phyloP scores from a whole-genome alignment of 352 stramenopile species.

The Phytophthora multivora region DNA sequence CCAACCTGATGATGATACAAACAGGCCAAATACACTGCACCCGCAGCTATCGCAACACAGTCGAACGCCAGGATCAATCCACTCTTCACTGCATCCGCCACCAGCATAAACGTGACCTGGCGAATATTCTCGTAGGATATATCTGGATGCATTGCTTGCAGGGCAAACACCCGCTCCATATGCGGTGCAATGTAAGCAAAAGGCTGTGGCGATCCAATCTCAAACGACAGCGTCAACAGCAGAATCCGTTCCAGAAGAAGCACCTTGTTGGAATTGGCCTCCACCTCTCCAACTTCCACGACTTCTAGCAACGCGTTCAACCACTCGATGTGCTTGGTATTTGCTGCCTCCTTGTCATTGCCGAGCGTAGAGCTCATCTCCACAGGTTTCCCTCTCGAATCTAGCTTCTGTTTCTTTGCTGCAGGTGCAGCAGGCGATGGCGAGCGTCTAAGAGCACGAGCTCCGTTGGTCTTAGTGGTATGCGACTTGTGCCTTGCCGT shows the following conservation, averaged over 20 bases:
- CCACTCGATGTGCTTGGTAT: slow-evolving; percentile 71
- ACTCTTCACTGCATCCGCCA: slow-evolving; percentile 66
- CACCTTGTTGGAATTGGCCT: slow-evolving; percentile 63
- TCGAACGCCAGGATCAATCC: slow-evolving; percentile 61
- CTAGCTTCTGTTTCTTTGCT: slow-evolving; percentile 34
- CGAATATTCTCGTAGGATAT: slow-evolving; percentile 56
- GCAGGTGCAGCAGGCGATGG: slow-evolving; percentile 13
- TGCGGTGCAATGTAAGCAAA: slow-evolving; percentile 61
- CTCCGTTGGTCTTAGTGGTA: slow-evolving; percentile 18
- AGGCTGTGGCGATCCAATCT: slow-evolving; percentile 69
- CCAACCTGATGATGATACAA: slow-evolving; percentile 61
- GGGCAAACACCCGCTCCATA: slow-evolving; percentile 60
- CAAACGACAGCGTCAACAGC: slow-evolving; percentile 76
- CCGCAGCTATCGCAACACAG: slow-evolving; percentile 53
- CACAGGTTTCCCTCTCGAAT: slow-evolving; percentile 42
- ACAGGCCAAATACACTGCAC: slow-evolving; percentile 74
- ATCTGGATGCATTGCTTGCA: slow-evolving; percentile 63
- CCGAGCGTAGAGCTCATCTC: slow-evolving; percentile 56
- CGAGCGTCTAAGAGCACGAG: slow-evolving; percentile 6
- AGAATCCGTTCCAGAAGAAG: slow-evolving; percentile 74
- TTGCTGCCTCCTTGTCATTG: slow-evolving; percentile 60
- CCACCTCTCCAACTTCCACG: slow-evolving; percentile 70
- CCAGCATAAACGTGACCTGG: slow-evolving; percentile 53
- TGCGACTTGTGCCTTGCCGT: slow-evolving; percentile 21
- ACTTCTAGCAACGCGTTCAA: slow-evolving; percentile 62